phyloP scores from a whole-genome alignment of 164 flowering plant species.

The Pachysandra terminalis region DNA sequence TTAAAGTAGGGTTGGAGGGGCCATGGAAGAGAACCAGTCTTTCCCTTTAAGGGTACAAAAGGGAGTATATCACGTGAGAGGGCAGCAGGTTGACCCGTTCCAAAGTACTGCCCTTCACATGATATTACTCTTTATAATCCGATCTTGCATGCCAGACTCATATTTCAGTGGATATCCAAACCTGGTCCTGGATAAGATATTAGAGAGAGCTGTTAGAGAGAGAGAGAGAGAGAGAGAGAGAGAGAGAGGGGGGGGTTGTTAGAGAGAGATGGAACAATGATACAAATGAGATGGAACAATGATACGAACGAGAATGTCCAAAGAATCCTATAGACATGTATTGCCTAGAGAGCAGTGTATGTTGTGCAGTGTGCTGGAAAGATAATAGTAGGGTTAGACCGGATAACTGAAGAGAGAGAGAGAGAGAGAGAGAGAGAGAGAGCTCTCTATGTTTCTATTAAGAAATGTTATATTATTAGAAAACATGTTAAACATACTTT shows the following conservation, averaged over 20 bases:
- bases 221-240: constrained; percentile 7
- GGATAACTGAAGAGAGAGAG: too few relatives aligned
- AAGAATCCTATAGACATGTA: too few relatives aligned
- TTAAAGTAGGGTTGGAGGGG: constrained; percentile 27
- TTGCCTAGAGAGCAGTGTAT: not conserved
- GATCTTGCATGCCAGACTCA: constrained; percentile 9
- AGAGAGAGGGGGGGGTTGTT: not conserved
- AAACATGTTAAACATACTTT: too few relatives aligned
- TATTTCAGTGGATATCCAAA: constrained; percentile 15
- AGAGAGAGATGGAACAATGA: too few relatives aligned
- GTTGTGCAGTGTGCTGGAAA: too few relatives aligned
- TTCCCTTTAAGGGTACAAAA: constrained; percentile 13
- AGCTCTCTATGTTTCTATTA: too few relatives aligned
- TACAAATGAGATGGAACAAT: too few relatives aligned
- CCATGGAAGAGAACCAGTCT: constrained; percentile 20
- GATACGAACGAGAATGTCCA: too few relatives aligned
- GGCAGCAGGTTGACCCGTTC: constrained; percentile 1
- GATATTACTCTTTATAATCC: constrained; percentile 9
- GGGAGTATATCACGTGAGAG: constrained; percentile 25
- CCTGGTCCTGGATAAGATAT: constrained; percentile 26
- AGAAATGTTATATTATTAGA: too few relatives aligned
- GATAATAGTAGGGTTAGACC: too few relatives aligned
- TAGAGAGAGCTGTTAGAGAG: not conserved
- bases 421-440: too few relatives aligned
- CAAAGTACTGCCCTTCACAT: constrained; percentile 14